Evolutionary conservation across 805 yeast species (phyloP).

Genomic region (Zygoascus ofunaensis): DNA sequence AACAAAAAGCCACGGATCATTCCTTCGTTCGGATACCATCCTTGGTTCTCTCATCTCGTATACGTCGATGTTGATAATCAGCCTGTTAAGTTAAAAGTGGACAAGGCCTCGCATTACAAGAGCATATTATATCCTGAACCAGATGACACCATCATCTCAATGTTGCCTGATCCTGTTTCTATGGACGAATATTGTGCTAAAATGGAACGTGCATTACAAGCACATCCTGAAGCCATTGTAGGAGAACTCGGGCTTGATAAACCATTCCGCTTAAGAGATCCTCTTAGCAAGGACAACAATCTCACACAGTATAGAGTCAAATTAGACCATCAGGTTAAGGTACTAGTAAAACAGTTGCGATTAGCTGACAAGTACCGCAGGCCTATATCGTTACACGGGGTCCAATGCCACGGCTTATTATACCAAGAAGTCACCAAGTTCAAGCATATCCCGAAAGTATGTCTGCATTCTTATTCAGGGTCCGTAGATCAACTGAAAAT

Average conservation of each 20-base stretch:
- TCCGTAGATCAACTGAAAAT: constrained; percentile 46
- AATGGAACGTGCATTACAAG: constrained; percentile 29
- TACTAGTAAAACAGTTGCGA: constrained; percentile 44
- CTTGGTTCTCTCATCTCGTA: constrained; percentile 78
- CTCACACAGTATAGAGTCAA: constrained; percentile 44
- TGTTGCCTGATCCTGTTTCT: constrained; percentile 54
- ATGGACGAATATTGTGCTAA: constrained; percentile 30
- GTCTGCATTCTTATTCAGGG: constrained; percentile 83
- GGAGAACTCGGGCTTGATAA: constrained; percentile 95
- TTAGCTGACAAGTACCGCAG: constrained; percentile 42
- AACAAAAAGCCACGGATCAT: constrained; percentile 24
- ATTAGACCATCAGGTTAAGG: constrained; percentile 53
- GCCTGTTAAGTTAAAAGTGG: constrained; percentile 5
- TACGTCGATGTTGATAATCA: constrained; percentile 22
- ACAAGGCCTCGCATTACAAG: constrained; percentile 48
- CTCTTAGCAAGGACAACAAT: constrained; percentile 40
- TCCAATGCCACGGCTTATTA: constrained; percentile 61
- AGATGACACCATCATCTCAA: constrained; percentile 30
- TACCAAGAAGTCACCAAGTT: constrained; percentile 34
- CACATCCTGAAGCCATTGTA: constrained; percentile 37
- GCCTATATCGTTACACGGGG: constrained; percentile 76
- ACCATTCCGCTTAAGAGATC: constrained; percentile 46
- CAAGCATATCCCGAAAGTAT: constrained; percentile 32
- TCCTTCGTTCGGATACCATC: constrained; percentile 59
- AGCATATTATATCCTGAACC: constrained; percentile 38